These are phyloP conservation scores for Arthrobotrys iridis DNA, from an alignment of 2,329 filamentous ascomycete genomes.

Conservation along the genomic window DNA sequence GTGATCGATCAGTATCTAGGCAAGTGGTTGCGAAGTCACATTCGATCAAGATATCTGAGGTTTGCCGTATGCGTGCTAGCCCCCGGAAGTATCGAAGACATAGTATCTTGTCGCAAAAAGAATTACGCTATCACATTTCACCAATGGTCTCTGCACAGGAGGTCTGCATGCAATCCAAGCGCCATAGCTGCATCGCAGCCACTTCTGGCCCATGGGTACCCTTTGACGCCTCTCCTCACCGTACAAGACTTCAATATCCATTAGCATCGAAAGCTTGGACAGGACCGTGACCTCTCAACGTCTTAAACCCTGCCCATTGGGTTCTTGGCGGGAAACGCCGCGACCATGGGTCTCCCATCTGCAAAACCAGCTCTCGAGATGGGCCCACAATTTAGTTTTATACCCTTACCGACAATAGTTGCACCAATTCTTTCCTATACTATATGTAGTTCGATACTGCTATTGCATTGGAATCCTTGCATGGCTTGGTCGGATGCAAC, in stretches of 20 bases:
- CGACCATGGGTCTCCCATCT: neutral
- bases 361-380: neutral
- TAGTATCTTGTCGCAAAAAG: neutral
- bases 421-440: too few species aligned
- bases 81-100: neutral
- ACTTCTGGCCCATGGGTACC: neutral
- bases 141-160: neutral
- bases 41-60: conserved; percentile 2
- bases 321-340: conserved; percentile 42
- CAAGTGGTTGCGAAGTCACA: conserved; percentile 10
- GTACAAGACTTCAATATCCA: neutral
- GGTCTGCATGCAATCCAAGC: conserved; percentile 7
- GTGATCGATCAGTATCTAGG: neutral
- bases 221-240: neutral
- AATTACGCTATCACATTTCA: conserved; percentile 50
- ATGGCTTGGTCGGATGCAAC: conserved; percentile 30
- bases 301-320: conserved; percentile 51
- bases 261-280: conserved; percentile 40
- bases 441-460: neutral
- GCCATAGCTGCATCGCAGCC: conserved; percentile 26
- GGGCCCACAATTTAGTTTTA: conserved; percentile 16
- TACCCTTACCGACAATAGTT: neutral
- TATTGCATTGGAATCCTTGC: conserved; percentile 10
- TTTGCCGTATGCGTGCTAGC: neutral
- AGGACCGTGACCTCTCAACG: conserved; percentile 29